Conservation (phyloP, 768 basidiomycete species). For the Naganishia randhawae region DNA sequence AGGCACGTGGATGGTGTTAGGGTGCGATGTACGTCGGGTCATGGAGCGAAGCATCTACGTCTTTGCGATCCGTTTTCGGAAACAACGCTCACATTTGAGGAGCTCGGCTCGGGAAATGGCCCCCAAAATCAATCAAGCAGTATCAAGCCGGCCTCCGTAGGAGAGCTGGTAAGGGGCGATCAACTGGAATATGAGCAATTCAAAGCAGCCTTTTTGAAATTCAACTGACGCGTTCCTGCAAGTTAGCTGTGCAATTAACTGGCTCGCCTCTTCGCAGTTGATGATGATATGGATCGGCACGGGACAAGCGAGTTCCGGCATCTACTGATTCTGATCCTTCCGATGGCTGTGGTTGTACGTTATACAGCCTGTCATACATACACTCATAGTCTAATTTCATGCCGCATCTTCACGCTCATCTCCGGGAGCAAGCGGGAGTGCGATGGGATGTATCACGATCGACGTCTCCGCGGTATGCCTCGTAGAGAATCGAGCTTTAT, state of each 20-base stretch:
- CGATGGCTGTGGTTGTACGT: neutral
- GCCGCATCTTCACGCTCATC: neutral
- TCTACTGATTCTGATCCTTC: neutral
- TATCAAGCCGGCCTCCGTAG: too few relatives aligned
- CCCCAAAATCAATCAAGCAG: too few relatives aligned
- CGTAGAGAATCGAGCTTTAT: neutral
- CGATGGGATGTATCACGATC: neutral
- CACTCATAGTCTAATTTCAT: neutral
- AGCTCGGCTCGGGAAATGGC: too few relatives aligned
- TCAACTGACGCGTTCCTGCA: too few relatives aligned
- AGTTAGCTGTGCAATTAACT: too few relatives aligned
- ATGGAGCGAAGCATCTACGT: neutral
- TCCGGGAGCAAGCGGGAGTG: slow-evolving; percentile 1
- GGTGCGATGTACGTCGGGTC: neutral
- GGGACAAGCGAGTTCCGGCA: neutral
- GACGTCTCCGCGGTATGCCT: slow-evolving; percentile 17
- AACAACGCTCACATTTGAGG: too few relatives aligned
- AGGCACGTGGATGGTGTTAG: too few relatives aligned
- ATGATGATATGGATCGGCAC: neutral
- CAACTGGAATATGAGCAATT: too few relatives aligned
- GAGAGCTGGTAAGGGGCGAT: too few relatives aligned
- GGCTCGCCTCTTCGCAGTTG: too few relatives aligned
- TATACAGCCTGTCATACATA: too few relatives aligned
- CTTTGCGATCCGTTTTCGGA: neutral
- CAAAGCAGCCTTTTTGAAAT: too few relatives aligned